Conservation (phyloP, 305 asterid genomes). For the Striga hermonthica region DNA sequence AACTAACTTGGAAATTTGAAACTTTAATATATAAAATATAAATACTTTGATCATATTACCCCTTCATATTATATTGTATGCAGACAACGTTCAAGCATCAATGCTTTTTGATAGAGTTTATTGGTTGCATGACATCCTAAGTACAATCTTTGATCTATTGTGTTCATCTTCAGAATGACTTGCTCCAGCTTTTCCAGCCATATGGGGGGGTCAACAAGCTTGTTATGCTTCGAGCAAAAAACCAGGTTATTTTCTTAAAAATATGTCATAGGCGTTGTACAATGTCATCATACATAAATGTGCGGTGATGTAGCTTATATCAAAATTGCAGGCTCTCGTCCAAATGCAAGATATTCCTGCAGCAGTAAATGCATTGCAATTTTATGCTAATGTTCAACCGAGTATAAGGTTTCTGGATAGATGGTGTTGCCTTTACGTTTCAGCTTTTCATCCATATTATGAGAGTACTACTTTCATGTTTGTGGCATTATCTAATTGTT, state of each 20-base stretch:
- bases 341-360: conserved; percentile 96
- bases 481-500: conserved; percentile 24
- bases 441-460: conserved; percentile 28
- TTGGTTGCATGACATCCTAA: conserved; percentile 11
- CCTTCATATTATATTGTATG: background rate
- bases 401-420: conserved; percentile 64
- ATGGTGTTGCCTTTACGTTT: conserved; percentile 12
- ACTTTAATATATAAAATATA: background rate
- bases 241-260: conserved; percentile 58
- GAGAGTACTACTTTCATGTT: conserved; percentile 14
- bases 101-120: background rate
- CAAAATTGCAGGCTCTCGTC: conserved; percentile 71
- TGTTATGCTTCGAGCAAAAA: conserved; percentile 97
- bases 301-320: conserved; percentile 20
- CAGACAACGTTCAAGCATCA: too few species aligned
- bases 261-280: conserved; percentile 26
- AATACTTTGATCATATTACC: conserved; percentile 1
- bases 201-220: conserved; percentile 88
- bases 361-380: conserved; percentile 85
- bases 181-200: conserved; percentile 97
- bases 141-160: conserved; percentile 23
- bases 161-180: conserved; percentile 62
- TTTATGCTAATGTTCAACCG: conserved; percentile 77
- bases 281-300: conserved; percentile 24
- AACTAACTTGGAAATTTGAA: too few species aligned